Evolutionary conservation across 352 stramenopile genomes (phyloP).

Genomic region (Pythium guiyangense): DNA sequence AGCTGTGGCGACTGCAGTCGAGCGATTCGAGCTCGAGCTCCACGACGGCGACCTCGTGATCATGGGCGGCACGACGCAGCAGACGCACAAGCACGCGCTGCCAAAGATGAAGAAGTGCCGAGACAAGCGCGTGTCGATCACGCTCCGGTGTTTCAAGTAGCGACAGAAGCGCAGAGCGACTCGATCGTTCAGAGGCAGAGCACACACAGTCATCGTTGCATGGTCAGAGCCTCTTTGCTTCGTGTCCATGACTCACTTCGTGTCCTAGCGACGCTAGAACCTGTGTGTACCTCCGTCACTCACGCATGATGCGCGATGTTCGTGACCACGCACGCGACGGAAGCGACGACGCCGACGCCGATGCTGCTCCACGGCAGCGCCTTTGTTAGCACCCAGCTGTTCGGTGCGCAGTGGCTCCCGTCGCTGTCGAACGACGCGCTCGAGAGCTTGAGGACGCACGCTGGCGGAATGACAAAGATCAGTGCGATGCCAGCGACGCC

Average conservation of each 20-base stretch:
- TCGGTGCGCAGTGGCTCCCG: conserved; percentile 14
- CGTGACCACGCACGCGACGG: conserved; percentile 27
- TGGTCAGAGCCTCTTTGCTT: too few relatives aligned
- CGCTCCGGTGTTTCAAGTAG: conserved; percentile 14
- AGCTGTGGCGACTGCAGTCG: too few relatives aligned
- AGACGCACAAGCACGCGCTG: conserved; percentile 40
- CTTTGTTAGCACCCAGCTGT: conserved; percentile 19
- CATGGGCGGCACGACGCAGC: conserved; percentile 41
- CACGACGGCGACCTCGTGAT: conserved; percentile 39
- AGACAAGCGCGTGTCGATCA: conserved; percentile 7
- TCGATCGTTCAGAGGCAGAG: too few relatives aligned
- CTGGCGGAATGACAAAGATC: conserved; percentile 44
- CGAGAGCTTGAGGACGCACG: conserved; percentile 41
- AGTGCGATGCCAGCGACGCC: conserved; percentile 33
- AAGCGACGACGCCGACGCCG: conserved; percentile 21
- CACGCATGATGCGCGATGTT: conserved; percentile 15
- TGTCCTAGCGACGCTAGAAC: too few relatives aligned
- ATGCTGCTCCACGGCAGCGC: conserved; percentile 19
- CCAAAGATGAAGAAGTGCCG: conserved; percentile 23
- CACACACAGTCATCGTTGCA: too few relatives aligned
- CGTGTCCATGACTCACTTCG: too few relatives aligned
- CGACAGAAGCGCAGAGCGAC: too few relatives aligned
- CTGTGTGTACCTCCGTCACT: too few relatives aligned
- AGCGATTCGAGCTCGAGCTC: conserved; percentile 24
- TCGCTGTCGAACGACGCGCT: conserved; percentile 9